Percentiles rank a stretch among this genome's conserved stretches.
Conservation (phyloP, 331 rosid genomes). For the Rhamnella rubrinervis region DNA sequence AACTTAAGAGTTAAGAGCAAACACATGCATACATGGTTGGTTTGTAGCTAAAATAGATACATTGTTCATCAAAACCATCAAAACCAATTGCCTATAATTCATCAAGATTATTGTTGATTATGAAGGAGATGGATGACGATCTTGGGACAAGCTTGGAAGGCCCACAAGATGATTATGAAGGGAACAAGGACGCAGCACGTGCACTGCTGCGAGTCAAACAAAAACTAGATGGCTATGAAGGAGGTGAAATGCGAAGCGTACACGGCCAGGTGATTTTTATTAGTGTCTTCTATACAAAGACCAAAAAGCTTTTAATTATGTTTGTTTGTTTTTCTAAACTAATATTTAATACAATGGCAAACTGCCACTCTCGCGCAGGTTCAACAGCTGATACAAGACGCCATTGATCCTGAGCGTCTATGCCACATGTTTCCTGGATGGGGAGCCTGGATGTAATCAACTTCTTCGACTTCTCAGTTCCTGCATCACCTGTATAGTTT, state of each 20-base stretch:
- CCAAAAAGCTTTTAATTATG: not conserved
- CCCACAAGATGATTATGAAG: slow-evolving; percentile 68
- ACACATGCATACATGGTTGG: too few relatives aligned
- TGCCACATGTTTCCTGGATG: slow-evolving; percentile 94
- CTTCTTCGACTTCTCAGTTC: slow-evolving; percentile 4
- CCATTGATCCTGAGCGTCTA: slow-evolving; percentile 80
- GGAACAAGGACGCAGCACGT: slow-evolving; percentile 94
- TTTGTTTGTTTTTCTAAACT: not conserved
- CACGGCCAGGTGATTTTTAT: slow-evolving; percentile 74
- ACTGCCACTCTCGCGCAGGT: slow-evolving; percentile 44
- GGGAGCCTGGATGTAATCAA: slow-evolving; percentile 79
- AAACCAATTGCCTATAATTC: too few relatives aligned
- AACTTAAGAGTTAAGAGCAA: too few relatives aligned
- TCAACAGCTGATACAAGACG: slow-evolving; percentile 91
- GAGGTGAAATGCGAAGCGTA: slow-evolving; percentile 87
- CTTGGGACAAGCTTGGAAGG: slow-evolving; percentile 63
- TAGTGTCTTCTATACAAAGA: not conserved
- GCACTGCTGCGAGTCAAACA: slow-evolving; percentile 91
- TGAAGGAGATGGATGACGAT: slow-evolving; percentile 75
- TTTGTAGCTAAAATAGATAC: too few relatives aligned
- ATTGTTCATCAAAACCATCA: not conserved
- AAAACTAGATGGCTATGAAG: slow-evolving; percentile 94
- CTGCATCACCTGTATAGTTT: slow-evolving; percentile 8
- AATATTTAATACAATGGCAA: not conserved
- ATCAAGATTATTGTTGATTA: too few relatives aligned